Percentiles rank a stretch among this genome's conserved stretches.
These are phyloP conservation scores for Iberis amara DNA, from an alignment of 441 rosid genomes.

Conservation along the genomic window DNA sequence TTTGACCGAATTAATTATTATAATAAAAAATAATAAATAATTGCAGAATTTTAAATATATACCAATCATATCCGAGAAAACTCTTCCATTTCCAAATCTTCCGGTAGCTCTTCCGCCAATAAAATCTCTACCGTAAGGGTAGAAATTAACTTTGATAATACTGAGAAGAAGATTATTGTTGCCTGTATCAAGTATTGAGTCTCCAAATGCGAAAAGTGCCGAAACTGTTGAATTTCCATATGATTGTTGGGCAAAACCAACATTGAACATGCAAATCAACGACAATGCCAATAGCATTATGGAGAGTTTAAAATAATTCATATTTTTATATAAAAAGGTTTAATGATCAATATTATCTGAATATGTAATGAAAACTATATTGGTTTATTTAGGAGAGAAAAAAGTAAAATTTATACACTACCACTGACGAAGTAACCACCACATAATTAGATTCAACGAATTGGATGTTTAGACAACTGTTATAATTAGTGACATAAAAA, in stretches of 20 bases:
- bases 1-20: background rate
- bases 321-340: background rate
- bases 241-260: constrained; percentile 24
- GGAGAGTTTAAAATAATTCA: constrained; percentile 1
- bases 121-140: constrained; percentile 27
- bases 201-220: constrained; percentile 29
- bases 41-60: background rate
- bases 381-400: background rate
- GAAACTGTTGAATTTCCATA: constrained; percentile 19
- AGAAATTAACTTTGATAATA: constrained; percentile 9
- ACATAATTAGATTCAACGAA: background rate
- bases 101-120: constrained; percentile 22
- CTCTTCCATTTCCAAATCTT: constrained; percentile 34
- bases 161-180: constrained; percentile 23
- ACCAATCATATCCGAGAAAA: constrained; percentile 30
- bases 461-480: background rate
- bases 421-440: background rate
- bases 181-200: constrained; percentile 32
- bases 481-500: too few species aligned
- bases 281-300: constrained; percentile 17
- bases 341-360: background rate
- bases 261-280: constrained; percentile 1
- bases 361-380: background rate
- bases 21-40: background rate
- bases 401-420: constrained; percentile 3